A percentile compares a stretch with the other conserved stretches of the same genome.
phyloP scores from a whole-genome alignment of 2,329 filamentous ascomycete species.

The Magnaporthiopsis incrustans region DNA sequence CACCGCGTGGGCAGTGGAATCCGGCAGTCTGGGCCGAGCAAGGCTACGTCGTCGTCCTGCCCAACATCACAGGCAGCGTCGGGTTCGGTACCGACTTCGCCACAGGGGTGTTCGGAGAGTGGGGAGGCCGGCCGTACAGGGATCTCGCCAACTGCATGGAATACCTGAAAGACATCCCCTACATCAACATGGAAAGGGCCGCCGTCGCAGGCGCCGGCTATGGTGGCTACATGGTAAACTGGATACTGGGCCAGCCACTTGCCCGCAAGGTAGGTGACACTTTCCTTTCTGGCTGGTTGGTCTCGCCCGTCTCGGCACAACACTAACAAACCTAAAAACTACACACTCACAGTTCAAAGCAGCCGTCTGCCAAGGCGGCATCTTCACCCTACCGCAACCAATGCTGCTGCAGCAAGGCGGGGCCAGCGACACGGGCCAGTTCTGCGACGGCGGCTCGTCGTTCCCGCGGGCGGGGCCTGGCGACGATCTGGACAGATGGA shows the following conservation, averaged over 20 bases:
- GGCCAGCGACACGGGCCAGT: conserved; percentile 21
- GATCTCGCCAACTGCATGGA: conserved; percentile 48
- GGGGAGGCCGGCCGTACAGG: conserved; percentile 45
- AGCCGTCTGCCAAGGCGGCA: conserved; percentile 44
- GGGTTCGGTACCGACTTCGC: conserved; percentile 41
- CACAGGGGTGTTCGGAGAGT: conserved; percentile 37
- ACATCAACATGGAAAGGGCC: conserved; percentile 44
- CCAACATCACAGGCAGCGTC: conserved; percentile 50
- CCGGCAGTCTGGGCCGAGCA: conserved; percentile 50
- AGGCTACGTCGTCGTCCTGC: conserved; percentile 51
- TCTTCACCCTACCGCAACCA: conserved; percentile 25
- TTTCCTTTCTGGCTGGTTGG: too few species aligned
- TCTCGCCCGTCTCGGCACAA: too few species aligned
- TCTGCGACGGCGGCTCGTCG: conserved; percentile 29
- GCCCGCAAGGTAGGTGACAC: conserved; percentile 30
- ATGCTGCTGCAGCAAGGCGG: conserved; percentile 12
- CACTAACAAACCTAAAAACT: neutral
- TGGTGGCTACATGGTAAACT: conserved; percentile 55
- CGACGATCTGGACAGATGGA: conserved; percentile 35
- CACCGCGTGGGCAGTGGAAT: conserved; percentile 32
- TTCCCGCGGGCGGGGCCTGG: conserved; percentile 36
- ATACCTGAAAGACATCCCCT: conserved; percentile 39
- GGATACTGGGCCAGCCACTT: conserved; percentile 46
- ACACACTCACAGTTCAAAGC: conserved; percentile 37
- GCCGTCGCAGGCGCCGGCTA: conserved; percentile 45